phyloP scores from a whole-genome alignment of 495 filamentous ascomycete species.

The Penicillium arizonense region DNA sequence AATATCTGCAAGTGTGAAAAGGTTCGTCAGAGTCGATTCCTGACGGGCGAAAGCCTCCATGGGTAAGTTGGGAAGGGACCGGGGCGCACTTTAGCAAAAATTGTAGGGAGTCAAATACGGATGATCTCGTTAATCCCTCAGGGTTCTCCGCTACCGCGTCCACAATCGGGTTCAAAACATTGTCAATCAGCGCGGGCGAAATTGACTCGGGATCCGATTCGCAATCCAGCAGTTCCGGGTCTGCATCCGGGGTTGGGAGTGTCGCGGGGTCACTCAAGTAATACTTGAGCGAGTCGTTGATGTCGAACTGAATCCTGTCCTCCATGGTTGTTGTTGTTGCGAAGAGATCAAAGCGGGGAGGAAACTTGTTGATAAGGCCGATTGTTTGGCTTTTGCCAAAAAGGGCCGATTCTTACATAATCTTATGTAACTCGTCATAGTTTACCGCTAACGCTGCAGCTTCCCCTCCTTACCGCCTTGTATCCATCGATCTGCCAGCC shows the following conservation, averaged over 20 bases:
- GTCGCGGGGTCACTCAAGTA: constrained; percentile 89
- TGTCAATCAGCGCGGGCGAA: constrained; percentile 72
- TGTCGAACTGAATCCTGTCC: constrained; percentile 75
- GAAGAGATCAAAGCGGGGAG: constrained; percentile 16
- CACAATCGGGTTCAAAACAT: constrained; percentile 84
- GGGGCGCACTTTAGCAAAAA: constrained; percentile 94
- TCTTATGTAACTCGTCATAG: neutral
- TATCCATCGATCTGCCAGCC: neutral
- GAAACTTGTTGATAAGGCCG: constrained; percentile 20
- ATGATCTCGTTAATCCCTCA: constrained; percentile 75
- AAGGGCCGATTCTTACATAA: no score
- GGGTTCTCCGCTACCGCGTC: constrained; percentile 91
- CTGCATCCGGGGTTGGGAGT: constrained; percentile 84
- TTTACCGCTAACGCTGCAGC: constrained; percentile 1
- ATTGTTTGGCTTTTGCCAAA: constrained; percentile 33
- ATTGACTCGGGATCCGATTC: constrained; percentile 88
- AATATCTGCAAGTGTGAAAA: constrained; percentile 68
- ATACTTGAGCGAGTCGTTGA: constrained; percentile 91
- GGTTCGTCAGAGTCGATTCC: constrained; percentile 59
- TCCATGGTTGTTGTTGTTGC: constrained; percentile 61
- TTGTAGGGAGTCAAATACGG: constrained; percentile 86
- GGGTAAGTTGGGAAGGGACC: constrained; percentile 50
- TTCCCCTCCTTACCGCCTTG: constrained; percentile 2
- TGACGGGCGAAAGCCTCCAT: constrained; percentile 35
- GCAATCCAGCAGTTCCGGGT: constrained; percentile 80